These are phyloP conservation scores for Kluyveromyces starmeri DNA, from an alignment of 805 yeast genomes.

Conservation along the genomic window DNA sequence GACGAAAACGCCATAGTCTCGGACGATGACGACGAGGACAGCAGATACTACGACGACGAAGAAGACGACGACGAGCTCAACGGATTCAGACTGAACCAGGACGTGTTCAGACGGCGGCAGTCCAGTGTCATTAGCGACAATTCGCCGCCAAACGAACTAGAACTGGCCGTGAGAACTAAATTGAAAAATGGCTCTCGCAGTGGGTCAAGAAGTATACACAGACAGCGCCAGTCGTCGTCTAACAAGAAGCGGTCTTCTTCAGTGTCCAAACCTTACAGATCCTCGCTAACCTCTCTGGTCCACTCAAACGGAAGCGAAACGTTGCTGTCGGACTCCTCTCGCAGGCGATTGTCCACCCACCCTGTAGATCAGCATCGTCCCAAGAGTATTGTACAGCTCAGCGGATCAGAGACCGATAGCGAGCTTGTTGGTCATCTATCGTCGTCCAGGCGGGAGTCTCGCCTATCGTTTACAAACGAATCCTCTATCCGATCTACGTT, in stretches of 20 bases:
- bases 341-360: conserved; percentile 5
- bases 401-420: conserved; percentile 3
- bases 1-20: conserved; percentile 33
- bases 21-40: conserved; percentile 29
- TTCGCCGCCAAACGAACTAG: conserved; percentile 18
- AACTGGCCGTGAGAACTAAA: conserved; percentile 8
- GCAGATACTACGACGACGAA: conserved; percentile 29
- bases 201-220: conserved; percentile 4
- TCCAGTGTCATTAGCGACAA: conserved; percentile 20
- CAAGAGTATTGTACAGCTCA: conserved; percentile 4
- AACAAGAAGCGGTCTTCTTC: conserved; percentile 15
- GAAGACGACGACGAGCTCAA: conserved; percentile 21
- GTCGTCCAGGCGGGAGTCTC: conserved; percentile 9
- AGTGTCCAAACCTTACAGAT: conserved; percentile 13
- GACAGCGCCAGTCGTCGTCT: conserved; percentile 12
- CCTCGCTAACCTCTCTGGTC: conserved; percentile 3
- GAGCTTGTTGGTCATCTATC: conserved; percentile 1
- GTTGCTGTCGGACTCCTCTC: conserved; percentile 1
- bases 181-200: conserved; percentile 3
- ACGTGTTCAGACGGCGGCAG: conserved; percentile 17
- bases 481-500: conserved; percentile 26
- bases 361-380: conserved; percentile 6
- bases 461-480: conserved; percentile 30
- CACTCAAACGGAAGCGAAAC: conserved; percentile 9
- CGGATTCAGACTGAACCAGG: conserved; percentile 21